Evolutionary conservation across 2,329 filamentous ascomycete genomes (phyloP).

Genomic region (Diaporthe velutina): DNA sequence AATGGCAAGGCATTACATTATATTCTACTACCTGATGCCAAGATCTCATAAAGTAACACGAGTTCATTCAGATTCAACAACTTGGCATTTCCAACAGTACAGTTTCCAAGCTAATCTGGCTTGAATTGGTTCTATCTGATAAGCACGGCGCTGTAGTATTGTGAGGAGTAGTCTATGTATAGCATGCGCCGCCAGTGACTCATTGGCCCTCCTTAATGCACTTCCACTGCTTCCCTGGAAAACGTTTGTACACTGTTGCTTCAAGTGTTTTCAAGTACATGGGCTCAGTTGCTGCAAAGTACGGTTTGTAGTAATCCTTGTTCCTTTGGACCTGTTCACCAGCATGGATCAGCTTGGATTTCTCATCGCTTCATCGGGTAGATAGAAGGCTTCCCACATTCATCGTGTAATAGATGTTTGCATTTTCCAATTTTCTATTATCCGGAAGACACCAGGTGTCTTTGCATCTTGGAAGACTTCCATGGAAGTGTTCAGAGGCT

Average conservation of each 20-base stretch:
- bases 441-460: constrained; percentile 2
- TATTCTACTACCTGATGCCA: background rate
- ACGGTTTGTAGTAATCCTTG: constrained; percentile 1
- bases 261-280: constrained; percentile 4
- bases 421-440: constrained; percentile 1
- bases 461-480: background rate
- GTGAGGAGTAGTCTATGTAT: background rate
- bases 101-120: background rate
- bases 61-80: background rate
- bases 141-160: background rate
- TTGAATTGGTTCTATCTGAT: background rate
- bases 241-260: background rate
- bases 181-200: background rate
- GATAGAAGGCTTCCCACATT: background rate
- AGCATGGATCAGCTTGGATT: background rate
- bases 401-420: background rate
- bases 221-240: background rate
- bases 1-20: background rate
- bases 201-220: background rate
- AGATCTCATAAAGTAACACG: background rate
- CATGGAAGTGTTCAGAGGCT: background rate
- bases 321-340: background rate
- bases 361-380: too few species aligned
- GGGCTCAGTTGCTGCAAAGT: constrained; percentile 4
- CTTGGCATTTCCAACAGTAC: background rate